Evolutionary conservation across 495 filamentous ascomycete species (phyloP).

Genomic region (Clavariopsis aquatica): DNA sequence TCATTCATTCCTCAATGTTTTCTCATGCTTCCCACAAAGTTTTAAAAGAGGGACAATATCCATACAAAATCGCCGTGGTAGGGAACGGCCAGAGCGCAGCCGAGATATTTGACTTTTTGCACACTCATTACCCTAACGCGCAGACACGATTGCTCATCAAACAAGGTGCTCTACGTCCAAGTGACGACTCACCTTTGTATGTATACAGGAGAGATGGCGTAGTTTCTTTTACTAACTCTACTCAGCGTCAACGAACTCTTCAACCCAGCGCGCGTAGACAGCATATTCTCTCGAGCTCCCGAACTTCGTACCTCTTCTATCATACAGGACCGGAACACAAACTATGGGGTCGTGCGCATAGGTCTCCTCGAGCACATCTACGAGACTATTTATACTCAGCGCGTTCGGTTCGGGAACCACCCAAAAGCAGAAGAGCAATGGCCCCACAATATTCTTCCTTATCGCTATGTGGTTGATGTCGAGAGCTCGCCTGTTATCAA

Average conservation of each 20-base stretch:
- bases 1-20: slow-evolving; percentile 92
- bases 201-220: slow-evolving; percentile 41
- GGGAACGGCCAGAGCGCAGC: slow-evolving; percentile 91
- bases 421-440: slow-evolving; percentile 62
- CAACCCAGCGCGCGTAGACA: slow-evolving; percentile 78
- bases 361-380: slow-evolving; percentile 87
- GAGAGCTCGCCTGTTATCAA: slow-evolving; percentile 49
- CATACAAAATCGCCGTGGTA: slow-evolving; percentile 77
- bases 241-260: slow-evolving; percentile 92
- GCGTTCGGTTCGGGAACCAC: slow-evolving; percentile 60
- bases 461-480: slow-evolving; percentile 61
- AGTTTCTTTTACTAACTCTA: slow-evolving; percentile 23
- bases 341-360: slow-evolving; percentile 90
- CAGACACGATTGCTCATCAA: slow-evolving; percentile 74
- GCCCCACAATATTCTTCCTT: slow-evolving; percentile 75
- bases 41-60: slow-evolving; percentile 56
- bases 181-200: slow-evolving; percentile 94
- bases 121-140: slow-evolving; percentile 78
- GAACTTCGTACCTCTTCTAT: slow-evolving; percentile 65
- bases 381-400: slow-evolving; percentile 79
- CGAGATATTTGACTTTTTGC: slow-evolving; percentile 90
- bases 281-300: slow-evolving; percentile 64
- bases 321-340: slow-evolving; percentile 70
- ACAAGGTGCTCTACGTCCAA: slow-evolving; percentile 77
- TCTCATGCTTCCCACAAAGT: slow-evolving; percentile 61